Evolutionary conservation across 257 asterid genomes (phyloP), one percentile per base, ranked within the genome.

Genomic region (Solanum medicagineum): DNA sequence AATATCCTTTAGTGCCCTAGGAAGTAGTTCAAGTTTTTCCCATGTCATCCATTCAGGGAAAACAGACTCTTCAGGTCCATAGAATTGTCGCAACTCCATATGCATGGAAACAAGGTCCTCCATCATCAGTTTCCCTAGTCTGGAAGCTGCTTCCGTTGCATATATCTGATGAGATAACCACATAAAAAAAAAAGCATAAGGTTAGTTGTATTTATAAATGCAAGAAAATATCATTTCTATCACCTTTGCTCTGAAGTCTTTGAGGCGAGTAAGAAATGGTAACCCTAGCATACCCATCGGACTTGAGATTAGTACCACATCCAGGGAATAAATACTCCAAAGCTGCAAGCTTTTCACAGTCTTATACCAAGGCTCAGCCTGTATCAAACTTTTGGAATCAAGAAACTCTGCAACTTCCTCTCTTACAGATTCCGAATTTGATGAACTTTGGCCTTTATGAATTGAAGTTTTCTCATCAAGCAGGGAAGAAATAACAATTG

Each of bases 41-140:
- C 99, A 94, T 84, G 91, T 90, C 97, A 95, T 91, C 98, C 97
- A 94, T 44, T 85, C 84, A 84, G 97, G 98, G 10, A 83, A 86
- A 83, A 81, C 89, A 89, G 90, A 81, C 83, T 87, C 91, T 69
- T 82, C 94, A 62, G 93, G 92, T 81, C 98, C 99, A 90, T 95
- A 95, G 88, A 90, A 90, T 71, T 91, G 97, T 84, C 87, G 90
- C 86, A 88, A 90, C 83, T 94, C 99, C 74, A 86, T 92, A 84
- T 95, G 95, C 98, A 94, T 94, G n/a, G 88, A 29, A 66, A 93
- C 92, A 85, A 94, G 94, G 86, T 95, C 98, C 86, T 94, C 95
- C 95, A 95, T 94, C 93, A 94, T 87, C 80, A 95, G 90, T 62
- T 89, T 90, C 70, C 97, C 99, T 83, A 93, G 90, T 89, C 89